Conservation (phyloP, 202 grass and related monocot species). For the Tripidium arundinaceum region DNA sequence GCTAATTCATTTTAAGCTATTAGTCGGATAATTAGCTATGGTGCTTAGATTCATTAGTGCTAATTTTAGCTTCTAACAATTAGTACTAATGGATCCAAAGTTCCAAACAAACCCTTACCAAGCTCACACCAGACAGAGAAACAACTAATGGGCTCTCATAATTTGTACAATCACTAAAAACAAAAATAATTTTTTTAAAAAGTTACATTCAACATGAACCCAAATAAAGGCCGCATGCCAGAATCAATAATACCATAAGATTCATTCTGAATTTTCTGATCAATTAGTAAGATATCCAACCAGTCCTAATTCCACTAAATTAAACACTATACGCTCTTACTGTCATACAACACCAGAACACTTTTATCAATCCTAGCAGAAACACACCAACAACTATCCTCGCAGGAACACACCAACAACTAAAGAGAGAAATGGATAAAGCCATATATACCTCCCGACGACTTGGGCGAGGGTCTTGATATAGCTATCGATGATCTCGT, state of each 20-base stretch:
- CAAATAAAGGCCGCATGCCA: not conserved
- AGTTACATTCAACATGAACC: not conserved
- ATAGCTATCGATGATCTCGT: conserved; percentile 59
- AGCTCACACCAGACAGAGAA: not conserved
- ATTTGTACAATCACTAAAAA: not conserved
- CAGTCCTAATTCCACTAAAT: too few relatives aligned
- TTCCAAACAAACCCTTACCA: not conserved
- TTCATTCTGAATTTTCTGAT: too few relatives aligned
- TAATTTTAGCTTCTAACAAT: not conserved
- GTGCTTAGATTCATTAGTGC: not conserved
- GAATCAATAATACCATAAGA: too few relatives aligned
- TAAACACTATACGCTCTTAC: too few relatives aligned
- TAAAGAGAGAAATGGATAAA: conserved; percentile 1
- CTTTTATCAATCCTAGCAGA: too few relatives aligned
- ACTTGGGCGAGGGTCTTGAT: conserved; percentile 61
- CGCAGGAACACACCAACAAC: not conserved
- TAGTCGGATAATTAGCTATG: not conserved
- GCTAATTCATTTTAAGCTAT: not conserved
- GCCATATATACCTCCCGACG: conserved; percentile 41
- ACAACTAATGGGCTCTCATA: not conserved
- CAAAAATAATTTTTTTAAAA: not conserved
- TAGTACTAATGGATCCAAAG: not conserved
- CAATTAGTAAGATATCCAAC: too few relatives aligned
- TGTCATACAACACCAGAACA: not conserved
- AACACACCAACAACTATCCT: too few relatives aligned